Evolutionary conservation across 2,329 filamentous ascomycete genomes (phyloP), one percentile per base, ranked within the genome.

Genomic region (Aureobasidium lini): DNA sequence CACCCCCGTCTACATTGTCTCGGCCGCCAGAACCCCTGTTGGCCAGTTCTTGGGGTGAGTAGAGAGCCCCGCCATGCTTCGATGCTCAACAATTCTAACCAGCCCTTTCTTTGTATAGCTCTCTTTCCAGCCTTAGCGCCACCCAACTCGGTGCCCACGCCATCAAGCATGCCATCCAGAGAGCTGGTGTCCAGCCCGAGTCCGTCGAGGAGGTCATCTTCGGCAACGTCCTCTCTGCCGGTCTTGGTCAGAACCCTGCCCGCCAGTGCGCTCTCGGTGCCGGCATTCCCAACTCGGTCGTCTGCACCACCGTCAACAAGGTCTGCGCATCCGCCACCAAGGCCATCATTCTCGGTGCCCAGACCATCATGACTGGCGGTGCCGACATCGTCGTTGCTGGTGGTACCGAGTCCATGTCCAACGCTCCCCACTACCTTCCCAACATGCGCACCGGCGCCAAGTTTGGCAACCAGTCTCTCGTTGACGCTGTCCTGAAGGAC

Each of bases 381-480:
- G 93, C 93, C 65, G 87, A 90, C 67, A 87, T 96, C 65, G 86
- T 99, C 65, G 90, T 99, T 62, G 94, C 92, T 65, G 94, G 92
- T 71, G 94, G 94, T 68, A 86, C 93, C 66, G 94, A 99, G 81
- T 96, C 91, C 80, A 99, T 99, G 94, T 96, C 92, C 72, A 97
- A 97, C 79, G 82, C 88, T 58, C 94, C 94, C 54, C 92, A 99
- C 80, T 99, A 99, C 80, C 87, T 96, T 57, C 89, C 91, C 65
- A 89, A 80, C 74, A 81, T 96, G 68, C 89, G 94, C 74, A 87
- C 77, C 66, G 94, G 94, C 66, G 86, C 88, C 75, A 97, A 97
- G 79, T 99, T 95, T 76, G 94, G 94, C 69, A 85, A 97, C 77
- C 88, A 93, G 78, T 85, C 81, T 57, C 81, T 99, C 65, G 82